Evolutionary conservation across 768 basidiomycete species (phyloP).

Genomic region (Cantharellus anzutake): DNA sequence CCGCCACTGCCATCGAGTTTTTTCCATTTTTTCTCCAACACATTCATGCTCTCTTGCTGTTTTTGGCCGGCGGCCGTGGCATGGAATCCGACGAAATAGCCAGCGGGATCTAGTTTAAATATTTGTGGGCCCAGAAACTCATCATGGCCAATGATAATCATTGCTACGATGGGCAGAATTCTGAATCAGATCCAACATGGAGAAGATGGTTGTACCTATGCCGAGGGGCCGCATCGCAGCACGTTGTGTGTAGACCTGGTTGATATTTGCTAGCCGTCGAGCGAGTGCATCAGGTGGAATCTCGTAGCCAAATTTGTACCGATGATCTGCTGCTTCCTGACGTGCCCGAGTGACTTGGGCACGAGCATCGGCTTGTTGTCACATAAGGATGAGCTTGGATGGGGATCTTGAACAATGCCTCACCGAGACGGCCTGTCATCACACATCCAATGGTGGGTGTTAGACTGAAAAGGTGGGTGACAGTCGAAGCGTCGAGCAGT

Average conservation of each 20-base stretch:
- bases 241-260: constrained; percentile 95
- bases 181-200: not conserved
- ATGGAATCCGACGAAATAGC: constrained; percentile 96
- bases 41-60: constrained; percentile 97
- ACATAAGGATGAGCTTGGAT: not conserved
- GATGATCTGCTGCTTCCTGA: constrained; percentile 75
- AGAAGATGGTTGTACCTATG: constrained; percentile 37
- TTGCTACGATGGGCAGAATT: constrained; percentile 32
- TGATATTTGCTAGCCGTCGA: constrained; percentile 87
- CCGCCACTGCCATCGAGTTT: constrained; percentile 70
- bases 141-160: constrained; percentile 90
- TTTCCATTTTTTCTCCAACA: constrained; percentile 98
- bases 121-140: constrained; percentile 84
- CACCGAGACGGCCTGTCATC: constrained; percentile 93
- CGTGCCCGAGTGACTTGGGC: constrained; percentile 77
- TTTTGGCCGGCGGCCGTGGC: constrained; percentile 93
- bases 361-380: constrained; percentile 63
- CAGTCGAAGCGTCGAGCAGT: constrained; percentile 80
- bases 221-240: constrained; percentile 95
- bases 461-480: constrained; percentile 91
- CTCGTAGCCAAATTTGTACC: constrained; percentile 95
- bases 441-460: constrained; percentile 95
- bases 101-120: constrained; percentile 97
- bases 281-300: constrained; percentile 95
- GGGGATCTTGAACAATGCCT: constrained; percentile 11